Evolutionary conservation across 805 yeast species (phyloP).

Genomic region (Wickerhamiella bombiphila): DNA sequence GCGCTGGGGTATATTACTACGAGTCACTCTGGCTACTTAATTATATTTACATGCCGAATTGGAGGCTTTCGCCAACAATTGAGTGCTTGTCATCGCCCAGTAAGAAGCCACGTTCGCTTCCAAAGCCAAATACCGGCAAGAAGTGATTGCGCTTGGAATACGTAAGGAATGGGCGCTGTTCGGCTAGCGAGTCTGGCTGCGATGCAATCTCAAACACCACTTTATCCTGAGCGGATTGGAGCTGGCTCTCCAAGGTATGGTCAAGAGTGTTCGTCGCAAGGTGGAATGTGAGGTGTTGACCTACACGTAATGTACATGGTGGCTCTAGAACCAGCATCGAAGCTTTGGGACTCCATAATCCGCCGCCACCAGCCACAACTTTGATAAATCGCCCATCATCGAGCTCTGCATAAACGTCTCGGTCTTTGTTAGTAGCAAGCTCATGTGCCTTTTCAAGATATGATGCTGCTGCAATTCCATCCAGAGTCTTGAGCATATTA

Average conservation of each 20-base stretch:
- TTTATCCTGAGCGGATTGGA: slow-evolving; percentile 8
- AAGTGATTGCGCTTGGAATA: slow-evolving; percentile 11
- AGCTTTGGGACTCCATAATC: slow-evolving; percentile 61
- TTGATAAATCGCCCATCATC: slow-evolving; percentile 28
- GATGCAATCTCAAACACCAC: slow-evolving; percentile 20
- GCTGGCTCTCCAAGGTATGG: slow-evolving; percentile 13
- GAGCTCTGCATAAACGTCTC: slow-evolving; percentile 17
- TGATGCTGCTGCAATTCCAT: slow-evolving; percentile 42
- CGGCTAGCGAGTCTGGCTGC: slow-evolving; percentile 15
- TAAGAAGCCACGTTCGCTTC: slow-evolving; percentile 22
- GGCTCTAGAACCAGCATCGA: slow-evolving; percentile 54
- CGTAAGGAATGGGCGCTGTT: slow-evolving; percentile 11
- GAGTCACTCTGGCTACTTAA: neutral
- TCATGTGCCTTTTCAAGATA: slow-evolving; percentile 29
- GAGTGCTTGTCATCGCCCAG: slow-evolving; percentile 20
- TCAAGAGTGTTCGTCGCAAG: slow-evolving; percentile 10
- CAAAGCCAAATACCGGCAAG: slow-evolving; percentile 20
- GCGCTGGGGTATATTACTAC: neutral
- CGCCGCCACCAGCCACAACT: slow-evolving; percentile 64
- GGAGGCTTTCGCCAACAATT: slow-evolving; percentile 19
- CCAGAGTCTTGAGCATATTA: slow-evolving; percentile 44
- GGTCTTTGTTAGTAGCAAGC: slow-evolving; percentile 11
- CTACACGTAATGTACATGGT: slow-evolving; percentile 31
- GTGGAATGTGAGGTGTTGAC: slow-evolving; percentile 34
- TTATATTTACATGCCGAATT: neutral